Base-by-base conservation (phyloP, 73 alveolate species). In the Symbiodinium pilosum region DNA sequence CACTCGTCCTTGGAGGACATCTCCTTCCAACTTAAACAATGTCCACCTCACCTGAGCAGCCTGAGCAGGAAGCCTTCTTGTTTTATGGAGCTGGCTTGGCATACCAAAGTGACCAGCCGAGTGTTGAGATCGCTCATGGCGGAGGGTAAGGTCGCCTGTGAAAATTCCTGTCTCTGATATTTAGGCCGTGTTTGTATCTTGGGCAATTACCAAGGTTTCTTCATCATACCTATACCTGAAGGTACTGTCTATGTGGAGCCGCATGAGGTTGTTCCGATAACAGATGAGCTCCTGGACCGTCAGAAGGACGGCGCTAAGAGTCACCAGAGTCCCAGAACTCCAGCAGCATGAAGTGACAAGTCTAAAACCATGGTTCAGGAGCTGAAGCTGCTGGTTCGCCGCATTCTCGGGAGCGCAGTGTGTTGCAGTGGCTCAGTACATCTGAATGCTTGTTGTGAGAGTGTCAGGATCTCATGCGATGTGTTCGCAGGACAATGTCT, bases 221-320 rank as follows among this genome's bases (percentile, higher is more conserved):
- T n/a, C n/a, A n/a, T n/a, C n/a, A n/a, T n/a, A n/a, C 71, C 71
- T 54, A 30, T 12, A 30, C 20, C 73, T 64, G 41, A 18, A 91
- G 89, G 81, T 38, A 71, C 83, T 64, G 97, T 86, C 30, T 91
- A 91, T 40, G 97, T 91, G 75, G 97, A 91, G 52, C 97, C 97
- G n/a, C 43, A 38, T 32, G 97, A 91, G 47, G 97, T 91, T 40
- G 39, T 91, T 20, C 81, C 47, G 41, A 44, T 20, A 38, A 86
- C 97, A 20, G 97, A 91, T 91, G 97, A 68, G 6, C 88, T 91
- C 20, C 44, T 41, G 3, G 47, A 68, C 20, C 32, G 83, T 18
- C 36, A 71, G 88, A 91, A 91, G 97, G 97, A n/a, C 21, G 30
- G 39, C 14, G 59, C 59, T 47, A 9, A 47, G 21, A 9, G 59